Percentiles rank a stretch among this genome's conserved stretches.
Evolutionary conservation across 441 rosid genomes (phyloP).

Genomic region (Brassica hybrid): DNA sequence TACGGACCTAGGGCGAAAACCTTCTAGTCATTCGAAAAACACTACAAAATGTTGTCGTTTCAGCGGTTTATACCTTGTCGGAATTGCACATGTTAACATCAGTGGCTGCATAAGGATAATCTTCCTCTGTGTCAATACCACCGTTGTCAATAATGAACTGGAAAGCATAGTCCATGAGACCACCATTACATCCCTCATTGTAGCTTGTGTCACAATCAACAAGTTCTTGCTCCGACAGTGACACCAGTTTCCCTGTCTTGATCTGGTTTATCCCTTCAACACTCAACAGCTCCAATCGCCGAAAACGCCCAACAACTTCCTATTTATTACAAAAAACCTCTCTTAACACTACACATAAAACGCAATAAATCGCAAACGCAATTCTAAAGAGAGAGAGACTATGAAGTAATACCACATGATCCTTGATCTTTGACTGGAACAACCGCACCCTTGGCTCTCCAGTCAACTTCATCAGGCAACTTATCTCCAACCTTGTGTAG

Average conservation of each 20-base stretch:
- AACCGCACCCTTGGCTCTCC: constrained; percentile 55
- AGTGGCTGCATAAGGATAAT: constrained; percentile 48
- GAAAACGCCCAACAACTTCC: constrained; percentile 73
- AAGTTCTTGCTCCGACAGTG: constrained; percentile 58
- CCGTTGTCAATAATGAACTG: constrained; percentile 48
- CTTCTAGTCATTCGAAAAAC: background rate
- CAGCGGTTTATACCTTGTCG: constrained; percentile 37
- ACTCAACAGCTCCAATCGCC: constrained; percentile 51
- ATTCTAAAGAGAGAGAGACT: background rate
- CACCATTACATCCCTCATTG: constrained; percentile 57
- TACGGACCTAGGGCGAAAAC: background rate
- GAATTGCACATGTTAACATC: constrained; percentile 32
- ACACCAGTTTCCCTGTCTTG: constrained; percentile 48
- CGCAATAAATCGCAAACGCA: too few relatives aligned
- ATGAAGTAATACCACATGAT: constrained; percentile 48
- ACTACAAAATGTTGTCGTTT: background rate
- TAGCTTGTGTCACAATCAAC: constrained; percentile 51
- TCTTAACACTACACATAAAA: too few relatives aligned
- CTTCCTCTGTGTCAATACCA: constrained; percentile 47
- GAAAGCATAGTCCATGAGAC: constrained; percentile 55
- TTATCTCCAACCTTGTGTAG: constrained; percentile 42
- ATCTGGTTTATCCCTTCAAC: constrained; percentile 62
- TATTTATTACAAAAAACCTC: constrained; percentile 17
- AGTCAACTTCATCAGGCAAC: constrained; percentile 49
- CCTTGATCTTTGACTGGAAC: constrained; percentile 57